Percentiles rank a stretch among this genome's conserved stretches.
phyloP scores from a whole-genome alignment of 331 rosid genomes.

The Acacia pycnantha region DNA sequence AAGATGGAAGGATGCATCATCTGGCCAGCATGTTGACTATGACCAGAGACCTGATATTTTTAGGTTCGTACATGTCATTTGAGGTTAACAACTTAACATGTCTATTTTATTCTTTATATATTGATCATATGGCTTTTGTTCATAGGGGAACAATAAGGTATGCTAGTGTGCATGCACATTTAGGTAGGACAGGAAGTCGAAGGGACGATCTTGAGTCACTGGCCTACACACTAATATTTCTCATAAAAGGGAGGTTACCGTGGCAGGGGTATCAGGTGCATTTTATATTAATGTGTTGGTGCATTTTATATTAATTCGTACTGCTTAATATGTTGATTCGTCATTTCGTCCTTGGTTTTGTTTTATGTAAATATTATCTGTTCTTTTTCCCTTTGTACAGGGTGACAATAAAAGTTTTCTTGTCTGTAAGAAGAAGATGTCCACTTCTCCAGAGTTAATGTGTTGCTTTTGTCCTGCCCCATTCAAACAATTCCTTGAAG shows the following conservation, averaged over 20 bases:
- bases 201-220: conserved; percentile 94
- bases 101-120: conserved; percentile 5
- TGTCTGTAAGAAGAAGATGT: conserved; percentile 96
- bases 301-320: conserved; percentile 5
- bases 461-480: conserved; percentile 93
- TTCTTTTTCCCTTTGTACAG: conserved; percentile 40
- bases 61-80: conserved; percentile 47
- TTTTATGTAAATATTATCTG: conserved; percentile 15
- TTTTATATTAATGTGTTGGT: conserved; percentile 50
- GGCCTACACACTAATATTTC: conserved; percentile 91
- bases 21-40: conserved; percentile 88
- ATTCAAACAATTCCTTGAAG: conserved; percentile 88
- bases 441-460: conserved; percentile 89
- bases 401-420: conserved; percentile 97
- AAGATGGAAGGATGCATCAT: conserved; percentile 83
- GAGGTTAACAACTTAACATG: neutral
- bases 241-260: conserved; percentile 87
- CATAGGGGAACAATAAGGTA: conserved; percentile 93
- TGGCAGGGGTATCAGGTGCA: conserved; percentile 99
- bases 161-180: conserved; percentile 97
- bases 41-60: conserved; percentile 97
- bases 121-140: conserved; percentile 26
- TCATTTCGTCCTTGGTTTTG: conserved; percentile 17
- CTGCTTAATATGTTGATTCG: neutral
- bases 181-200: conserved; percentile 95